A percentile compares a stretch with the other conserved stretches of the same genome.
These are phyloP conservation scores for Stereocaulon alpinum DNA, from an alignment of 495 filamentous ascomycete genomes.

Conservation along the genomic window DNA sequence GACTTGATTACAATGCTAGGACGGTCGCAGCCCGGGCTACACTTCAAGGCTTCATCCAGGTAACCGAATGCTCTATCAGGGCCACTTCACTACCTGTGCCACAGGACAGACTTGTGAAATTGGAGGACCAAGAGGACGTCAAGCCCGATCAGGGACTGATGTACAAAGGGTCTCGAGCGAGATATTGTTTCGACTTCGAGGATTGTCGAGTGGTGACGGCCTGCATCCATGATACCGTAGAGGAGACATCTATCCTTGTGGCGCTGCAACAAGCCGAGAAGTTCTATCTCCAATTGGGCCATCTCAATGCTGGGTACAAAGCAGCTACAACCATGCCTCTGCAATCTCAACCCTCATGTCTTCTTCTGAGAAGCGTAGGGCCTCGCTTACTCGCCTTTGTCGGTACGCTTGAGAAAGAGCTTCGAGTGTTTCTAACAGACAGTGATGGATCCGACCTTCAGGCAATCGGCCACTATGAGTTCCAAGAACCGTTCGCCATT, in stretches of 20 bases:
- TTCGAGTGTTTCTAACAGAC: conserved; percentile 1
- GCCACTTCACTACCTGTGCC: not conserved
- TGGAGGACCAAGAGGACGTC: not conserved
- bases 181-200: not conserved
- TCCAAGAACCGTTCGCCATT: conserved; percentile 15
- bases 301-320: not conserved
- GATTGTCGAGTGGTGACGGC: not conserved
- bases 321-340: not conserved
- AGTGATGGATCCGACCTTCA: not conserved
- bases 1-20: conserved; percentile 38
- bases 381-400: not conserved
- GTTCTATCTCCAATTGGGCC: conserved; percentile 9
- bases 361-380: not conserved
- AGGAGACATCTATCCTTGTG: not conserved
- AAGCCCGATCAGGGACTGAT: not conserved
- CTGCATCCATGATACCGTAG: not conserved
- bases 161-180: not conserved
- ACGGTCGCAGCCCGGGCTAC: conserved; percentile 47
- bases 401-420: conserved; percentile 7
- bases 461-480: conserved; percentile 6
- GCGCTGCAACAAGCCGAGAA: not conserved
- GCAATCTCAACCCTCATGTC: not conserved
- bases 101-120: not conserved
- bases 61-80: conserved; percentile 32
- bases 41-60: conserved; percentile 37